A percentile compares a stretch with the other conserved stretches of the same genome.
Evolutionary conservation across 2,329 filamentous ascomycete species (phyloP).

Genomic region (Chrysoporthe puriensis): DNA sequence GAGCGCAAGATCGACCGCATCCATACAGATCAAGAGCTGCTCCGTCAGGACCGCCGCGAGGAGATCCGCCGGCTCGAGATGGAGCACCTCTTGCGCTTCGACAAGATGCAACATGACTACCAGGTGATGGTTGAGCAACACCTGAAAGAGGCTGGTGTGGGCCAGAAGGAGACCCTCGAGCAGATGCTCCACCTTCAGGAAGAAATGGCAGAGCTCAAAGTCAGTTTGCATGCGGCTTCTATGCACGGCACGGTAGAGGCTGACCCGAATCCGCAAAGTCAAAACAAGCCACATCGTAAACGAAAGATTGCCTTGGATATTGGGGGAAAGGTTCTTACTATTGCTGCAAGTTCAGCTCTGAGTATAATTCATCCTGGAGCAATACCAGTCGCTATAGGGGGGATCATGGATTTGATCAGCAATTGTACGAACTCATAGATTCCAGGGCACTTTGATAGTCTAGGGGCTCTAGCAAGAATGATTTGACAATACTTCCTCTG

Average conservation of each 20-base stretch:
- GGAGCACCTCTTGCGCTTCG: slow-evolving; percentile 13
- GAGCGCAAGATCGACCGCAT: slow-evolving; percentile 11
- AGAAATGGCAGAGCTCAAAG: slow-evolving; percentile 9
- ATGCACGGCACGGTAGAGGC: slow-evolving; percentile 1
- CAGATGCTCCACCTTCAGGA: background rate
- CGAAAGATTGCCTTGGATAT: background rate
- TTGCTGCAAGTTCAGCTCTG: slow-evolving; percentile 1
- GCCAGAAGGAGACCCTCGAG: slow-evolving; percentile 7
- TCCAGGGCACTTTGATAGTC: background rate
- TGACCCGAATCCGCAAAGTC: slow-evolving; percentile 6
- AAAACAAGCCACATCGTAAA: slow-evolving; percentile 9
- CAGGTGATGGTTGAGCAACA: slow-evolving; percentile 6
- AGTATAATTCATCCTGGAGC: background rate
- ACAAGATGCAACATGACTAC: slow-evolving; percentile 12
- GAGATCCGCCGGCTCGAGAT: slow-evolving; percentile 9
- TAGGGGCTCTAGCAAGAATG: background rate
- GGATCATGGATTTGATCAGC: slow-evolving; percentile 3
- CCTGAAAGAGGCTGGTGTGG: background rate
- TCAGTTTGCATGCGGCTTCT: slow-evolving; percentile 10
- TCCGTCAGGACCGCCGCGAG: slow-evolving; percentile 9
- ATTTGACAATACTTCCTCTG: background rate
- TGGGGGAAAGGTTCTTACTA: slow-evolving; percentile 4
- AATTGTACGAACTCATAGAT: slow-evolving; percentile 1
- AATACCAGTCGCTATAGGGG: slow-evolving; percentile 3
- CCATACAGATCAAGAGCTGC: slow-evolving; percentile 10